Conservation (phyloP, 2,329 filamentous ascomycete genomes). For the Lasiodiplodia gonubiensis region DNA sequence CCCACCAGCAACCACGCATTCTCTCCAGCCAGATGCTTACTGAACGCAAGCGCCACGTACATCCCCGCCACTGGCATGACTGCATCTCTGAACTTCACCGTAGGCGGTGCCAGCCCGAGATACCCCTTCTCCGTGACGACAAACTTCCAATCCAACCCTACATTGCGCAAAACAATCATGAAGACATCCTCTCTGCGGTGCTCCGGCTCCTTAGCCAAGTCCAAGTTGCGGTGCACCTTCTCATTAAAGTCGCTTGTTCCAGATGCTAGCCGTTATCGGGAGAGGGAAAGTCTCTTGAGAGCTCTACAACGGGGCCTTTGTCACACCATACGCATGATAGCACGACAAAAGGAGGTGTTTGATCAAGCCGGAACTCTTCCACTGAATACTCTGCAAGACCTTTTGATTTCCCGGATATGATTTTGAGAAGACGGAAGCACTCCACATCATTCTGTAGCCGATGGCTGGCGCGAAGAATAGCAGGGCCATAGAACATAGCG, state of each 20-base stretch:
- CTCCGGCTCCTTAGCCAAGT: too few relatives aligned
- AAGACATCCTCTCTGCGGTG: neutral
- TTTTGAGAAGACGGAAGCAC: neutral
- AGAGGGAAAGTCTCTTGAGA: neutral
- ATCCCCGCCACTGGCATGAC: neutral
- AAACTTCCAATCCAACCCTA: neutral
- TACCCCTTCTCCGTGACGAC: neutral
- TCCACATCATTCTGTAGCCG: neutral
- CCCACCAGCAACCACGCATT: neutral
- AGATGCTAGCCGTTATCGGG: neutral
- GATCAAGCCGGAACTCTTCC: neutral
- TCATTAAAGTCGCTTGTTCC: neutral
- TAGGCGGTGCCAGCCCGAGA: neutral
- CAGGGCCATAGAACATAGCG: too few relatives aligned
- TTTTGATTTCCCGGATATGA: neutral
- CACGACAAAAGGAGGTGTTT: neutral
- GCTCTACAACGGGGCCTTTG: neutral
- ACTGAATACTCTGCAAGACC: neutral
- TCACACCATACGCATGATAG: neutral
- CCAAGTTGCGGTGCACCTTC: neutral
- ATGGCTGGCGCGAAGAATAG: too few relatives aligned
- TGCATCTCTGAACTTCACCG: neutral
- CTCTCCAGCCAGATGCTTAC: neutral
- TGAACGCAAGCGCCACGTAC: neutral
- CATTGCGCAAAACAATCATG: neutral